Base-by-base conservation (phyloP, 371 early-diverging fungal species). In the Conidiobolus incongruus region DNA sequence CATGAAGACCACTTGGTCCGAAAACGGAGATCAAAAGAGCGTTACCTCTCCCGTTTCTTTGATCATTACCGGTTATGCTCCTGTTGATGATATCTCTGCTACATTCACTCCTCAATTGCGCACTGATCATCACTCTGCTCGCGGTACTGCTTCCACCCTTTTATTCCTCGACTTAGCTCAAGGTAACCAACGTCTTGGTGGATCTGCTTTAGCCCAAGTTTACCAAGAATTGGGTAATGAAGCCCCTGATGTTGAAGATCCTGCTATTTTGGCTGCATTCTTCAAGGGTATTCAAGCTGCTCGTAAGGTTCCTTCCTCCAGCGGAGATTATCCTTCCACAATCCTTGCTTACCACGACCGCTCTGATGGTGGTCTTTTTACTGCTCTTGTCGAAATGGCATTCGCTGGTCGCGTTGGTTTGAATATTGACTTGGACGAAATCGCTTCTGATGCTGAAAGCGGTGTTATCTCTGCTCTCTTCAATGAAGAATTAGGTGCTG, bases 301-400 rank as follows among this genome's bases (percentile, higher is more conserved):
- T 16, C 68, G 70, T 44, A 17, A 33, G 35, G 15, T 13, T 8
- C 44, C 44, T 15, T 44, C 44, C 35, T 11, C 31, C 17, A 47
- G 52, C 7, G 44, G 49, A 12, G 50, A 52, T 13, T 50, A 59
- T 36, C 52, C 61, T 2, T 62, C 60, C 32, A 52, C 70, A 38
- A 58, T 94, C 3, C 65, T 87, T 38, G 92, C 96, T 17, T 95
- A 93, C 60, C 96, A 95, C 58, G 94, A 95, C 55, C 77, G 92
- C 17, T 89, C 91, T 3, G 96, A 93, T 61, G 96, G 96, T 53
- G 96, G 96, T 47, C 60, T 95, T 53, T 76, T 92, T 48, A 59
- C 75, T 16, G 80, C 96, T 5, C 45, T 95, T 21, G 63, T 61
- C 16, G 96, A 95, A 60, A 95, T 95, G 96, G 72, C 71, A 35